Evolutionary conservation across 306 rosid species (phyloP), one percentile per base, ranked within the genome.

Genomic region (Gastrolobium villosum): DNA sequence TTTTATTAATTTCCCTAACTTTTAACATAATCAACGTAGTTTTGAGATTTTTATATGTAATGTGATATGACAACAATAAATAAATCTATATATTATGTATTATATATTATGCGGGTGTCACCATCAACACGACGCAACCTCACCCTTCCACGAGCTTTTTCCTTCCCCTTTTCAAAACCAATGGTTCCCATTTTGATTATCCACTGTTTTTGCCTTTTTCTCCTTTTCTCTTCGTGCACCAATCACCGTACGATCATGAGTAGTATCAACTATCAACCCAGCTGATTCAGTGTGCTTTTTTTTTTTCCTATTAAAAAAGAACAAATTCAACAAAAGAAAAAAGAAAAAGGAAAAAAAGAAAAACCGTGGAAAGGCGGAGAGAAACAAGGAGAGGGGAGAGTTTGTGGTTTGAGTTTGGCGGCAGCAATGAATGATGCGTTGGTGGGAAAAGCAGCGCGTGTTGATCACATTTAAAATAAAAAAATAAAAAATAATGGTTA

Each of bases 381-480:
- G 26, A 61, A 28, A 32, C 37, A 9, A 7, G n/a, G 68, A 11
- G 14, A 15, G 30, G 7, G 7, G 14, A 11, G 74, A 8, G 32
- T 35, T 32, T 70, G 75, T 70, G 62, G 75, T 36, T 36, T 35
- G 49, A 37, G 63, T 49, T 69, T 53, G 64, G 64, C 75, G 76
- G 64, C 52, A 53, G 39, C 76, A 26, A 52, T 37, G 11, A 70
- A 53, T 53, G 64, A 53, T 53, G 64, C 39, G 28, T 53, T 37
- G 2, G 26, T 20, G 49, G 50, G 4, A 50, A 49, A 37, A 39
- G 62, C 7, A 52, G 46, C 35, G 49, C 48, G 75, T 70, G 61
- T 1, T 4, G 54, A 7, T 11, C 15, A 39, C 50, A 30, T 14
- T 37, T 39, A 3, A 45, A 45, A 7, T 45, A 2, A 45, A 45